Conservation (phyloP, 768 basidiomycete species). For the Leccinum pellstonianum region DNA sequence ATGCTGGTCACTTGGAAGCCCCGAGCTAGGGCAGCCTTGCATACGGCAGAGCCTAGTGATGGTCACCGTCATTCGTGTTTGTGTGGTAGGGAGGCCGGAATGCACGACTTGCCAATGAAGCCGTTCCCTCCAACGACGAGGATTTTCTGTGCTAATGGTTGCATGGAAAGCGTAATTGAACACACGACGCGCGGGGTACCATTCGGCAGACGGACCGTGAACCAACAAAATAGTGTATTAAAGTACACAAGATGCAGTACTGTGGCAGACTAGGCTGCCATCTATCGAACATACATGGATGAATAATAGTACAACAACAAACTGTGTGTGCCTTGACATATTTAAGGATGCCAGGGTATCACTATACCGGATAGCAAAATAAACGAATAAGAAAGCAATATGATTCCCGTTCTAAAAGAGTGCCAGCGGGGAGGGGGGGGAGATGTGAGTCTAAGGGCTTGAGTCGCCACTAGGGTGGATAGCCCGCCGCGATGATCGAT, state of each 20-base stretch:
- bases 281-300: constrained; percentile 5
- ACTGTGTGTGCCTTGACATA: constrained; percentile 6
- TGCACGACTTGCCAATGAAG: constrained; percentile 71
- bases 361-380: constrained; percentile 21
- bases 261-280: not conserved
- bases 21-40: constrained; percentile 78
- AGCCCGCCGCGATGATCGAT: constrained; percentile 10
- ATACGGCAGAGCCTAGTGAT: constrained; percentile 83
- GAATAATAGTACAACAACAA: constrained; percentile 1
- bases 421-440: not conserved
- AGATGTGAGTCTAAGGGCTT: constrained; percentile 12
- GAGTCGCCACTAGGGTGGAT: constrained; percentile 46
- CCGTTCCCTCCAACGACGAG: constrained; percentile 99
- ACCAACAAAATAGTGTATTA: not conserved
- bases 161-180: constrained; percentile 10
- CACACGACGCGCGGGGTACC: not conserved
- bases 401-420: not conserved
- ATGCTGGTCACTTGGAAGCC: constrained; percentile 90
- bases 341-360: constrained; percentile 1
- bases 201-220: not conserved
- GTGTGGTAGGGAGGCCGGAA: not conserved
- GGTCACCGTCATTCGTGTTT: not conserved
- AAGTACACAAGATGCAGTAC: not conserved
- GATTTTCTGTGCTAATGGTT: constrained; percentile 50
- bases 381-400: not conserved